phyloP scores from a whole-genome alignment of 352 stramenopile species.

The Globisporangium nagaii region DNA sequence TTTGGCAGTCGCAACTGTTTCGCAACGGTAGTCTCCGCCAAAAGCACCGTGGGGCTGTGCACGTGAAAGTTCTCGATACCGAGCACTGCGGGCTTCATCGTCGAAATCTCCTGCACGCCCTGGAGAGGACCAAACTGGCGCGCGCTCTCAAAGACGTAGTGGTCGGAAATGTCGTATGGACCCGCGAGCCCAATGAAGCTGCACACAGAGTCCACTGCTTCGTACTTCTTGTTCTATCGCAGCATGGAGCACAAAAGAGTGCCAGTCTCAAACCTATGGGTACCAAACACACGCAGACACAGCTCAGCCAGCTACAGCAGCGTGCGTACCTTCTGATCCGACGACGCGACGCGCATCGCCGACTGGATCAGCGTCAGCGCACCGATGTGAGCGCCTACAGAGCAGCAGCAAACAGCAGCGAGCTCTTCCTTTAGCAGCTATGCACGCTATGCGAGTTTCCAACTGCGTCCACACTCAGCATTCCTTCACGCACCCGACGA shows the following conservation, averaged over 20 bases:
- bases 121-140: slow-evolving; percentile 45
- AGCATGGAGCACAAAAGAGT: background rate
- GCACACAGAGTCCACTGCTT: slow-evolving; percentile 28
- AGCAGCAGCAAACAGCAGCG: background rate
- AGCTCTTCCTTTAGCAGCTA: background rate
- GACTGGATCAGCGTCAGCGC: slow-evolving; percentile 54
- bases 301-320: too few relatives aligned
- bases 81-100: slow-evolving; percentile 74
- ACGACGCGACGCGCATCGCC: slow-evolving; percentile 22
- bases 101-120: slow-evolving; percentile 70
- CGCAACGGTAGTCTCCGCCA: slow-evolving; percentile 22
- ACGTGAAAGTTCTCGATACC: slow-evolving; percentile 48
- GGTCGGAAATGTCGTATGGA: slow-evolving; percentile 70
- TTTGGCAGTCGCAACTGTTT: slow-evolving; percentile 34
- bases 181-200: slow-evolving; percentile 63
- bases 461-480: background rate
- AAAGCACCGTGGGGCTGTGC: slow-evolving; percentile 39
- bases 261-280: too few relatives aligned
- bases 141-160: slow-evolving; percentile 67
- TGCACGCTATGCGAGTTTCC: background rate
- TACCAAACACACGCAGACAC: background rate
- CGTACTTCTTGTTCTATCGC: slow-evolving; percentile 15
- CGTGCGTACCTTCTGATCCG: background rate
- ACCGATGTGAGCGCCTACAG: slow-evolving; percentile 36
- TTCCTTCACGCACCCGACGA: slow-evolving; percentile 31